Evolutionary conservation across 139 green algal species (phyloP).

Genomic region (Auxenochlorella pyrenoidosa): DNA sequence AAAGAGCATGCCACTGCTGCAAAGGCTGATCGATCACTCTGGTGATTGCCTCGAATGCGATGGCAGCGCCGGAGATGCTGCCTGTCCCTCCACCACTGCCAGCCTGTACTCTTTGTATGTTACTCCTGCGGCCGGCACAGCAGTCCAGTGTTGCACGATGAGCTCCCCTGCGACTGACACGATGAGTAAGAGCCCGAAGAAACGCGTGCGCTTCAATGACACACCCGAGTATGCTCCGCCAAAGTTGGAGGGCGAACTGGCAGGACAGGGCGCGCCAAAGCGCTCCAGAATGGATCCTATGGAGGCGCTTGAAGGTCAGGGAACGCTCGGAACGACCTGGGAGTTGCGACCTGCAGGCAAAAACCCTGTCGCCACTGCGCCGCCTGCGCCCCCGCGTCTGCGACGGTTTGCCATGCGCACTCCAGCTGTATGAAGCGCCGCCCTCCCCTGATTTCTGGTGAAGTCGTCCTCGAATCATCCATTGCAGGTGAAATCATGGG

Average conservation of each 20-base stretch:
- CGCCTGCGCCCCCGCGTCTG: too few species aligned
- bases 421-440: too few species aligned
- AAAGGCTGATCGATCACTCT: not conserved
- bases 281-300: not conserved
- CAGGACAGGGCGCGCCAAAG: not conserved
- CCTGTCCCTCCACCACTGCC: not conserved
- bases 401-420: too few species aligned
- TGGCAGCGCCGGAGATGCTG: not conserved
- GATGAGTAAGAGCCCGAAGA: not conserved
- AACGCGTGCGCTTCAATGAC: slow-evolving; percentile 36
- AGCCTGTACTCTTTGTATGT: not conserved
- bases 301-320: slow-evolving; percentile 31
- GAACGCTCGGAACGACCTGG: too few species aligned
- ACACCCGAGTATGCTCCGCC: not conserved
- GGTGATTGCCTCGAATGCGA: not conserved
- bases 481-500: slow-evolving; percentile 28
- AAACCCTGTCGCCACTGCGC: too few species aligned
- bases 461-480: too few species aligned
- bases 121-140: not conserved
- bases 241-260: not conserved
- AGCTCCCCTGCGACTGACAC: not conserved
- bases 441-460: too few species aligned
- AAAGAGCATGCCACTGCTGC: not conserved
- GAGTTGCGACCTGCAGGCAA: too few species aligned
- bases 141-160: not conserved